Evolutionary conservation across 73 alveolate genomes (phyloP).

Genomic region (Paramecium biaurelia): DNA sequence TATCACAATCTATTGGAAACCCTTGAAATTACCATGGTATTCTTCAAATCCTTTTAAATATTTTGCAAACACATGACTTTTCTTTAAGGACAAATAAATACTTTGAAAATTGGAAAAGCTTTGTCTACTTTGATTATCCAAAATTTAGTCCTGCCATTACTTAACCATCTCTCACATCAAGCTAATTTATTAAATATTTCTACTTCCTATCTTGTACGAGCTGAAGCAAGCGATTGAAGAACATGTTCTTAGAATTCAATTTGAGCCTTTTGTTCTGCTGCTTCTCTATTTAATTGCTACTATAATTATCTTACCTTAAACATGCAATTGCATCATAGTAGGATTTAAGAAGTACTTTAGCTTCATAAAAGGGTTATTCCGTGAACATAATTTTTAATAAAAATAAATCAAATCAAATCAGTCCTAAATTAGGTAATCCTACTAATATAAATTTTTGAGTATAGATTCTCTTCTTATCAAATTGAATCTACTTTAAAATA

Average conservation of each 20-base stretch:
- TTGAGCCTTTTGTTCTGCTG: slow-evolving; percentile 28
- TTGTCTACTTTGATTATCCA: neutral
- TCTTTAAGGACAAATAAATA: neutral
- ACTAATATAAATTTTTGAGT: slow-evolving; percentile 51
- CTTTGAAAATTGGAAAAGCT: slow-evolving; percentile 34
- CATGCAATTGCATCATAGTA: slow-evolving; percentile 5
- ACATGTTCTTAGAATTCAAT: slow-evolving; percentile 10
- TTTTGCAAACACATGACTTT: neutral
- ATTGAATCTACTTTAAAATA: slow-evolving; percentile 3
- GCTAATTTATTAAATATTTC: neutral
- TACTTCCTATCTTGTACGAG: neutral
- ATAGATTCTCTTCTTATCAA: slow-evolving; percentile 11
- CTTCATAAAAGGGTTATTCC: slow-evolving; percentile 11
- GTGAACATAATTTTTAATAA: neutral
- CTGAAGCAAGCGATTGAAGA: neutral
- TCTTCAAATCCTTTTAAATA: slow-evolving; percentile 13
- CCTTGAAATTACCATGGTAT: neutral
- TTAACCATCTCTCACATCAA: slow-evolving; percentile 29
- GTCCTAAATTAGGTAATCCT: slow-evolving; percentile 55
- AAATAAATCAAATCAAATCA: slow-evolving; percentile 17
- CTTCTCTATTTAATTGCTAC: neutral
- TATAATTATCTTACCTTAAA: neutral
- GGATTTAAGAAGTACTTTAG: slow-evolving; percentile 7
- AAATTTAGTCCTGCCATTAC: neutral
- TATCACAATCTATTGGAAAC: neutral